phyloP scores from a whole-genome alignment of 441 rosid species.

The Erysimum pusillum region DNA sequence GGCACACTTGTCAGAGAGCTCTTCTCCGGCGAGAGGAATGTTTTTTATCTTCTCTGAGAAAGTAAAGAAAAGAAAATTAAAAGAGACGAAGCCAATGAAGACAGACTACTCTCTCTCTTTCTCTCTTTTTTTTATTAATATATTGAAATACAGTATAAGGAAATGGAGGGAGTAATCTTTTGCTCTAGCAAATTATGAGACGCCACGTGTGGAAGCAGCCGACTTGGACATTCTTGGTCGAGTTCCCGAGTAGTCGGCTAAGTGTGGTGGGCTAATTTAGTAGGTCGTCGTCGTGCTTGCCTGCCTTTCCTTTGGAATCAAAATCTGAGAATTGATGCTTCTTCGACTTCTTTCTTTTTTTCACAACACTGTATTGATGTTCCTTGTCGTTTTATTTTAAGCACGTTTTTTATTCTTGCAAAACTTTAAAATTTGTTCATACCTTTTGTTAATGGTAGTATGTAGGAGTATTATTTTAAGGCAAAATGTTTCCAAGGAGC shows the following conservation, averaged over 20 bases:
- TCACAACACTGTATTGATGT: no score
- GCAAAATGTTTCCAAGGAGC: no score
- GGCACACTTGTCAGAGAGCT: background rate
- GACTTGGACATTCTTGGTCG: background rate
- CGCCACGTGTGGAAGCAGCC: background rate
- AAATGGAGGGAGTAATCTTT: background rate
- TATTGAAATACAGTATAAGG: no score
- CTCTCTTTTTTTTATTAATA: background rate
- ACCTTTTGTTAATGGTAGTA: no score
- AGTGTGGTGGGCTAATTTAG: background rate
- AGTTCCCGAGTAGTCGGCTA: background rate
- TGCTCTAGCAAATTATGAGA: background rate
- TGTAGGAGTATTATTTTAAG: no score
- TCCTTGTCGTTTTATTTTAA: no score
- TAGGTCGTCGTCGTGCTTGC: background rate
- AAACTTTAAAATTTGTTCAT: no score
- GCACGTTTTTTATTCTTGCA: no score
- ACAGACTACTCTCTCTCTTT: background rate
- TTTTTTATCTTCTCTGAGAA: background rate
- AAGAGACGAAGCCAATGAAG: background rate
- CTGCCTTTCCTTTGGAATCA: background rate
- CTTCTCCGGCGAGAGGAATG: background rate
- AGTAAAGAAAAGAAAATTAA: background rate
- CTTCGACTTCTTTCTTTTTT: no score
- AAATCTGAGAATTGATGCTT: no score